Percentiles rank a stretch among this genome's conserved stretches.
Conservation (phyloP, 2,329 filamentous ascomycete species). For the Leptographium radiaticola region DNA sequence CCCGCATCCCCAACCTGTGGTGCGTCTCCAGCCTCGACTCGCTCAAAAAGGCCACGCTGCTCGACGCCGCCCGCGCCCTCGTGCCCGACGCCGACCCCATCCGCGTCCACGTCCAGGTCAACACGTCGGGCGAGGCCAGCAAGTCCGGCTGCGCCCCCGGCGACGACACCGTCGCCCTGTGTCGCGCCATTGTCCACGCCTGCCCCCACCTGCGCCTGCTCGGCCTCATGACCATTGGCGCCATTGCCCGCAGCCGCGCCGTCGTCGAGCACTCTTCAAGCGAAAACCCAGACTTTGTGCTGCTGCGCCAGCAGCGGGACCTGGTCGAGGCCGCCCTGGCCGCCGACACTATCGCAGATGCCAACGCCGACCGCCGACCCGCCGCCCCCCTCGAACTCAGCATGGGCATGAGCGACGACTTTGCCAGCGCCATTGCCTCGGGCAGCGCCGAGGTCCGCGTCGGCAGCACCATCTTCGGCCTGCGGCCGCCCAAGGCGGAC, state of each 20-base stretch:
- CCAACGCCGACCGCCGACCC: conserved; percentile 20
- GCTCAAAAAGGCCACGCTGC: conserved; percentile 70
- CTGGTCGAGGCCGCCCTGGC: conserved; percentile 36
- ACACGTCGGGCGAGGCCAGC: conserved; percentile 76
- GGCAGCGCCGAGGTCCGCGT: conserved; percentile 86
- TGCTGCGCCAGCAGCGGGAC: conserved; percentile 57
- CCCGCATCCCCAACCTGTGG: conserved; percentile 78
- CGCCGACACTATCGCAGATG: conserved; percentile 33
- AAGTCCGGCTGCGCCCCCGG: conserved; percentile 74
- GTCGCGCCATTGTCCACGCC: conserved; percentile 52
- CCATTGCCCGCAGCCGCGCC: conserved; percentile 71
- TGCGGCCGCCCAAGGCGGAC: conserved; percentile 65
- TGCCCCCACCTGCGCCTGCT: conserved; percentile 64
- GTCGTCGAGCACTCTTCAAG: conserved; percentile 61
- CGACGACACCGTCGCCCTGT: conserved; percentile 48
- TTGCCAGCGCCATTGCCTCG: conserved; percentile 70
- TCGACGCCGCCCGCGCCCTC: conserved; percentile 57
- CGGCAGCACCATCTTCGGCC: conserved; percentile 87
- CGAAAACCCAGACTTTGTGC: conserved; percentile 81
- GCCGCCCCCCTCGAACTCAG: conserved; percentile 62
- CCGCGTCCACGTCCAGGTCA: conserved; percentile 81
- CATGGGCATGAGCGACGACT: conserved; percentile 98
- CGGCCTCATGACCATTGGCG: conserved; percentile 94
- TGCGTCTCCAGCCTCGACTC: conserved; percentile 85
- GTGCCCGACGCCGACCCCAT: conserved; percentile 24